These are phyloP conservation scores for Candida silvatica DNA, from an alignment of 805 yeast genomes.

Conservation along the genomic window DNA sequence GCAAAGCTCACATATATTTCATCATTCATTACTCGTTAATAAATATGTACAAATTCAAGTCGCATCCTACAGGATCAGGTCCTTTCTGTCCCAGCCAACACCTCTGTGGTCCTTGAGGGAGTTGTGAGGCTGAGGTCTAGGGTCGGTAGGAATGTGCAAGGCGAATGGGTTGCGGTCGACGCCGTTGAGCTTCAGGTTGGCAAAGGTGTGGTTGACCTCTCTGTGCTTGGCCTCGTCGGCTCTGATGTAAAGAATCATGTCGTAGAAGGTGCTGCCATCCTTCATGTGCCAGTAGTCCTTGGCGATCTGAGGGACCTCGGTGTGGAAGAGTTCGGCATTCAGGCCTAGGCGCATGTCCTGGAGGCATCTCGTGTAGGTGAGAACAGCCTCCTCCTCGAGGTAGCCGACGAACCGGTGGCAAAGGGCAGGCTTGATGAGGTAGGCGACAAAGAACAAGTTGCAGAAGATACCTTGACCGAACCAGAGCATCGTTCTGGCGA, in stretches of 20 bases:
- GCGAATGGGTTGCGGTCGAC: constrained; percentile 65
- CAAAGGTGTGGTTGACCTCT: constrained; percentile 73
- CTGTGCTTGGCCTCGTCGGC: constrained; percentile 78
- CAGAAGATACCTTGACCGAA: constrained; percentile 67
- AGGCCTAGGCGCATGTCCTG: constrained; percentile 42
- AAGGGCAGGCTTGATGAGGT: constrained; percentile 49
- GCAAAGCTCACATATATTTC: no score
- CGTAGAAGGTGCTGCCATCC: constrained; percentile 44
- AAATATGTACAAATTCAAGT: neutral
- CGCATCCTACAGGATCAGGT: constrained; percentile 14
- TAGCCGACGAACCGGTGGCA: constrained; percentile 76
- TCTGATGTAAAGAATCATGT: constrained; percentile 51
- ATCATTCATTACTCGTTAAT: neutral
- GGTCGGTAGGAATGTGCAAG: constrained; percentile 24
- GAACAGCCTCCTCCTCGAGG: constrained; percentile 69
- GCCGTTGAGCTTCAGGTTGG: constrained; percentile 38
- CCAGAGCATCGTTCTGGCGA: constrained; percentile 44
- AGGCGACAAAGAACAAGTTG: constrained; percentile 53
- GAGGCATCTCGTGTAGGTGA: constrained; percentile 55
- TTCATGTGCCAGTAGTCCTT: constrained; percentile 53
- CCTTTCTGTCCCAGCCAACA: constrained; percentile 27
- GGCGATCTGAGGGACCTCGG: constrained; percentile 50
- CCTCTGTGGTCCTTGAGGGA: constrained; percentile 19
- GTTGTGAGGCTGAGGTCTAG: constrained; percentile 21
- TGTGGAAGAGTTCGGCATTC: constrained; percentile 37